These are phyloP conservation scores for Talaromyces adpressus DNA, from an alignment of 495 filamentous ascomycete genomes.

Conservation along the genomic window DNA sequence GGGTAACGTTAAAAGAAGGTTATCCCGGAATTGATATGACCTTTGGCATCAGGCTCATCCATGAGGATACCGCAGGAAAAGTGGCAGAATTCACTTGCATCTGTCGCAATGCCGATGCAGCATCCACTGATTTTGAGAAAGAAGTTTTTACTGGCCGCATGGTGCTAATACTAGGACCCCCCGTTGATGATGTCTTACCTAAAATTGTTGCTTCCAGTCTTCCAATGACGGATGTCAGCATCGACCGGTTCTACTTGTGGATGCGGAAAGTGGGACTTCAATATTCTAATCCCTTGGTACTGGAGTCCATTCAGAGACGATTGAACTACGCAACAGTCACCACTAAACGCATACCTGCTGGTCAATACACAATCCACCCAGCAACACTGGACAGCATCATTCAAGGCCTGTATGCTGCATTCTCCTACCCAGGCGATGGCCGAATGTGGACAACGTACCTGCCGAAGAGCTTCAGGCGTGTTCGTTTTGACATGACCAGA, in stretches of 20 bases:
- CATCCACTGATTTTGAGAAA: not conserved
- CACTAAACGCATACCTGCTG: not conserved
- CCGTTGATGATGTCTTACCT: not conserved
- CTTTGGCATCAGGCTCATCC: slow-evolving; percentile 23
- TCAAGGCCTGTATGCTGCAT: slow-evolving; percentile 33
- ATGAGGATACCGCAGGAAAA: slow-evolving; percentile 9
- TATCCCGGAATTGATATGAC: slow-evolving; percentile 36
- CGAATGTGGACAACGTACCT: slow-evolving; percentile 10
- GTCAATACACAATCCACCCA: slow-evolving; percentile 23
- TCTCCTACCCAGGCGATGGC: slow-evolving; percentile 29
- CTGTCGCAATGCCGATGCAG: not conserved
- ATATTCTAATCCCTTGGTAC: slow-evolving; percentile 24
- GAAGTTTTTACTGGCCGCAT: not conserved
- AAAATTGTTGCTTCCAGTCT: not conserved
- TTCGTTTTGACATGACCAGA: not conserved
- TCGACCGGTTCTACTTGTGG: slow-evolving; percentile 36
- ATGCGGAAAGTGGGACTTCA: slow-evolving; percentile 23
- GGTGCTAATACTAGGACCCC: not conserved
- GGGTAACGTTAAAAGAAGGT: slow-evolving; percentile 45
- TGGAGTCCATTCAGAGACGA: slow-evolving; percentile 17
- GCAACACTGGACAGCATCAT: slow-evolving; percentile 34
- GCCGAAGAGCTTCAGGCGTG: not conserved
- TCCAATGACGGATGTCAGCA: not conserved
- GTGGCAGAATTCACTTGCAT: not conserved
- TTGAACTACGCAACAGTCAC: slow-evolving; percentile 18